Conservation (phyloP, 495 filamentous ascomycete genomes). For the Collariella sp. region DNA sequence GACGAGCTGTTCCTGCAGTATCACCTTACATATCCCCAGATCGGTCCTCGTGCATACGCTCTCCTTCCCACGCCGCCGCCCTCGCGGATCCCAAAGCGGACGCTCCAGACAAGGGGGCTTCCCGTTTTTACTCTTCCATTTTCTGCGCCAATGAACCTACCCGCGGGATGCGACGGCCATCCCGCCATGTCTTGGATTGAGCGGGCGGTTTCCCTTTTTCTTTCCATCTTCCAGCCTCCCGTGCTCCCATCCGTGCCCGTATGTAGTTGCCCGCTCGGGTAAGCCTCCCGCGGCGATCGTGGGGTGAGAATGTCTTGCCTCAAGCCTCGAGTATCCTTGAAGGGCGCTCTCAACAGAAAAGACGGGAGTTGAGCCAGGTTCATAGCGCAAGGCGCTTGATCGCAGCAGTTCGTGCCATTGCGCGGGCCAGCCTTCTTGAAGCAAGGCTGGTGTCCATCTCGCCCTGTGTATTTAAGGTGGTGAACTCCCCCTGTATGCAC, state of each 20-base stretch:
- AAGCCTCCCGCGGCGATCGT: background rate
- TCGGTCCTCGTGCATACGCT: conserved; percentile 1
- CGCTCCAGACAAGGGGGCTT: background rate
- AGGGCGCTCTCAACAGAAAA: too few species aligned
- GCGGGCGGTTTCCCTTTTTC: background rate
- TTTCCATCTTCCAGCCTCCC: background rate
- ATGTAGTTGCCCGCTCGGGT: conserved; percentile 1
- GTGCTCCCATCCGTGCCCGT: background rate
- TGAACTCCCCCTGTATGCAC: background rate
- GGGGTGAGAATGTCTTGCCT: background rate
- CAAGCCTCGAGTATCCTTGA: background rate
- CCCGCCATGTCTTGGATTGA: conserved; percentile 2
- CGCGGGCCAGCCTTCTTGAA: too few species aligned
- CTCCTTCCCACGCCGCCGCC: background rate
- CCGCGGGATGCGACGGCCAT: background rate
- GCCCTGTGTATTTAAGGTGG: background rate
- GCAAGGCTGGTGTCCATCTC: background rate
- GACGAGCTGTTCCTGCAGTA: background rate
- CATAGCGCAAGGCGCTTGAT: background rate
- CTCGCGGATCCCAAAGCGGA: background rate
- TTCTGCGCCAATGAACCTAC: background rate
- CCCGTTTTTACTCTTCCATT: background rate
- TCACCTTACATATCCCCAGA: conserved; percentile 3
- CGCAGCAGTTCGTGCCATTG: background rate
- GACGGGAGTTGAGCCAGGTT: too few species aligned